Evolutionary conservation across 164 flowering plant genomes (phyloP).

Genomic region (Chimonanthus salicifolius): DNA sequence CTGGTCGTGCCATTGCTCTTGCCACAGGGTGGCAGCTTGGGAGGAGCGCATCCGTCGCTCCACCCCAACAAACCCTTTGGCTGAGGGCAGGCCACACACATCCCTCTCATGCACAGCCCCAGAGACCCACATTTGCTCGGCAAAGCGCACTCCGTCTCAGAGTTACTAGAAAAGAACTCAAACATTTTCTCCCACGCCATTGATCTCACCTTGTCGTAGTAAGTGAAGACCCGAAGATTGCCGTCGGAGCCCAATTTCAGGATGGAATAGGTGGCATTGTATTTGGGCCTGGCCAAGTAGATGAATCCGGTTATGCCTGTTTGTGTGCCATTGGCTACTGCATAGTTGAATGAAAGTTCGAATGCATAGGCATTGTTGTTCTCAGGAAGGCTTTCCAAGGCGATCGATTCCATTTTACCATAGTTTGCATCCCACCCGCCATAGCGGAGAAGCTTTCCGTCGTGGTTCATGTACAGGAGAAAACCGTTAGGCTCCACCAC

Average conservation of each 20-base stretch:
- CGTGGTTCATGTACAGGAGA: slow-evolving; percentile 10
- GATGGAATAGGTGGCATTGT: slow-evolving; percentile 22
- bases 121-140: slow-evolving; percentile 30
- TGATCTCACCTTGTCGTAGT: slow-evolving; percentile 14
- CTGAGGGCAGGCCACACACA: slow-evolving; percentile 31
- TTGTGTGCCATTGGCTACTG: not conserved
- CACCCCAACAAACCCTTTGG: slow-evolving; percentile 24
- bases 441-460: not conserved
- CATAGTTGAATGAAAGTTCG: slow-evolving; percentile 5
- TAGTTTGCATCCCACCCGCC: not conserved
- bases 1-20: not conserved
- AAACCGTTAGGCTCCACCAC: slow-evolving; percentile 13
- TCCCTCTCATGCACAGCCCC: slow-evolving; percentile 24
- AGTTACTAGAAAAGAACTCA: slow-evolving; percentile 15
- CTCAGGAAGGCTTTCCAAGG: slow-evolving; percentile 11
- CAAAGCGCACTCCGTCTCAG: slow-evolving; percentile 18
- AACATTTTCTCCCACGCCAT: slow-evolving; percentile 23
- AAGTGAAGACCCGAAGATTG: slow-evolving; percentile 24
- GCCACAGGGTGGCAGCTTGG: slow-evolving; percentile 11
- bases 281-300: slow-evolving; percentile 7
- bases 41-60: slow-evolving; percentile 23
- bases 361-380: slow-evolving; percentile 2
- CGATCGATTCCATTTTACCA: not conserved
- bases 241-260: slow-evolving; percentile 28
- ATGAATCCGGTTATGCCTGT: not conserved